phyloP scores from a whole-genome alignment of 2,329 filamentous ascomycete genomes.

The Aspergillus proliferans region DNA sequence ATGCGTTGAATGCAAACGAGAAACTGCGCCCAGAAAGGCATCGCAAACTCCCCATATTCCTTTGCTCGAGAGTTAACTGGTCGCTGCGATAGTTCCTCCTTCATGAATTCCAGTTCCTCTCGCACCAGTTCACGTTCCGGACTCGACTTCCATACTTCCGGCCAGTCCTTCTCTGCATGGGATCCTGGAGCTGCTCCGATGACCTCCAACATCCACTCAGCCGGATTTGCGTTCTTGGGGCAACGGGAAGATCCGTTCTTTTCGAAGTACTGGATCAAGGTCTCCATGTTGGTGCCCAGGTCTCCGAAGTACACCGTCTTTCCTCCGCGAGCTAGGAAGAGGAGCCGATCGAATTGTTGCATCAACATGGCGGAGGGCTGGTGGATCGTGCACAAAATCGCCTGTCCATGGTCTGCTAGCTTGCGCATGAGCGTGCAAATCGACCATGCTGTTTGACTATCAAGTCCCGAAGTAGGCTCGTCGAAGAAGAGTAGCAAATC shows the following conservation, averaged over 20 bases:
- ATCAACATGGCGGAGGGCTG: constrained; percentile 89
- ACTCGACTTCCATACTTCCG: constrained; percentile 54
- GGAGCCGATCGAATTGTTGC: constrained; percentile 64
- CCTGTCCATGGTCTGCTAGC: constrained; percentile 80
- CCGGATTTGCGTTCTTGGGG: constrained; percentile 59
- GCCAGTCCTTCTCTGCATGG: constrained; percentile 56
- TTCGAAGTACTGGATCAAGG: constrained; percentile 58
- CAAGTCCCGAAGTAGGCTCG: constrained; percentile 86
- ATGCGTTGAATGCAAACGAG: constrained; percentile 63
- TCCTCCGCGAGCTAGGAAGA: constrained; percentile 58
- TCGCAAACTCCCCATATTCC: constrained; percentile 70
- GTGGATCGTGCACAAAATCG: constrained; percentile 88
- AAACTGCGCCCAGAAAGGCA: constrained; percentile 63
- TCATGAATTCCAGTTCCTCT: constrained; percentile 43
- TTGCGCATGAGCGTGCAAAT: constrained; percentile 81
- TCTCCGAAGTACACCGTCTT: constrained; percentile 63
- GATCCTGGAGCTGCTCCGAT: constrained; percentile 56
- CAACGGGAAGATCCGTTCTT: constrained; percentile 55
- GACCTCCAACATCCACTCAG: constrained; percentile 57
- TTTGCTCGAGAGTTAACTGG: constrained; percentile 38
- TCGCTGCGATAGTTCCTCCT: constrained; percentile 21
- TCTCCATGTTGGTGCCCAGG: constrained; percentile 52
- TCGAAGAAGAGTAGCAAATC: constrained; percentile 83
- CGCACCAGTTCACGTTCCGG: constrained; percentile 44
- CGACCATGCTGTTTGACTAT: constrained; percentile 85